phyloP scores from a whole-genome alignment of 2,329 filamentous ascomycete genomes.

The Aspergillus pseudoterreus region DNA sequence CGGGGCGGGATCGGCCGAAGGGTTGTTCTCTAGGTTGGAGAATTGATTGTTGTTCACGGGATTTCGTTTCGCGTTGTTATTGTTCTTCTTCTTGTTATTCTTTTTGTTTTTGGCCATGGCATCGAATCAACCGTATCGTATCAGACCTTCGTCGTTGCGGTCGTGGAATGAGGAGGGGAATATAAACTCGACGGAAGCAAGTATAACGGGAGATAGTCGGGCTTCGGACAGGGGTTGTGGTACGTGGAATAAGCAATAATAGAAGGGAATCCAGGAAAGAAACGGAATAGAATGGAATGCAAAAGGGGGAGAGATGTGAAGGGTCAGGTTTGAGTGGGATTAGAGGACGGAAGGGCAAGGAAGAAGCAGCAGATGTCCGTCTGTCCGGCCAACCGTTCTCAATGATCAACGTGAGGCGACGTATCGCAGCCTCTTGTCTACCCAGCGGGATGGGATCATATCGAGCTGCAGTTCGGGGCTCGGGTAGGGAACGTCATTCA shows the following conservation, averaged over 20 bases:
- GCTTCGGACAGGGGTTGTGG: conserved; percentile 18
- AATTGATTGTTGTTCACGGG: conserved; percentile 26
- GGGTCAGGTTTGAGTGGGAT: conserved; percentile 23
- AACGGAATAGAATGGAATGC: conserved; percentile 12
- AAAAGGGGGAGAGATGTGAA: conserved; percentile 21
- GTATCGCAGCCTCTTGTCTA: conserved; percentile 29
- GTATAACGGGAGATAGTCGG: conserved; percentile 24
- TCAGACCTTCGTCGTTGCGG: conserved; percentile 10
- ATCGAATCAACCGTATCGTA: conserved; percentile 26
- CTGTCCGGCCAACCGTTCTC: conserved; percentile 27
- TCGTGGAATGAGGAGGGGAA: conserved; percentile 11
- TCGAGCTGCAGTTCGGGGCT: conserved; percentile 26
- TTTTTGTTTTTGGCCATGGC: conserved; percentile 38
- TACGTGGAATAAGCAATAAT: conserved; percentile 15
- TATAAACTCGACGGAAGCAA: conserved; percentile 19
- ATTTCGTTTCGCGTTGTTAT: conserved; percentile 19
- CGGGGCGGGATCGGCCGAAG: conserved; percentile 21
- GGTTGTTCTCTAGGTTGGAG: conserved; percentile 18
- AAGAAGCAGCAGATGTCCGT: conserved; percentile 23
- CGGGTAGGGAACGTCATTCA: conserved; percentile 30
- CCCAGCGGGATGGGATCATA: conserved; percentile 26
- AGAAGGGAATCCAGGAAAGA: conserved; percentile 14
- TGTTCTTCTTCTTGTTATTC: conserved; percentile 25
- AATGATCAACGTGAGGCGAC: conserved; percentile 31
- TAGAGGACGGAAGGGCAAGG: conserved; percentile 25